Conservation (phyloP, 1,284 basidiomycete species). For the Ustilago cynodontis region DNA sequence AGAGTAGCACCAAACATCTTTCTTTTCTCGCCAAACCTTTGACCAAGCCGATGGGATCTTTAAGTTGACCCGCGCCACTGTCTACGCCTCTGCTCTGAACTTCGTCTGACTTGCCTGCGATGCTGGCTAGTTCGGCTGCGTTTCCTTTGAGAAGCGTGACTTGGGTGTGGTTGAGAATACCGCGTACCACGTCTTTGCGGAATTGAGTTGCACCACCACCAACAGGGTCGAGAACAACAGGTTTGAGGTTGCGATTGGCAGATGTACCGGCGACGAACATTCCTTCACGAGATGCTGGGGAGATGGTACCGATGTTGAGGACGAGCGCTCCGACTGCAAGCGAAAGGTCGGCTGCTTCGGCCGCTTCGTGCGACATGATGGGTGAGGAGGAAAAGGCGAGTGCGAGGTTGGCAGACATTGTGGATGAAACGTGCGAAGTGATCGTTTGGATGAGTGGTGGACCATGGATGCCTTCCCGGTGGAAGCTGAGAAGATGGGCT, state of each 20-base stretch:
- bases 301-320: conserved; percentile 91
- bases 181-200: conserved; percentile 76
- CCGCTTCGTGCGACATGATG: conserved; percentile 79
- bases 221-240: conserved; percentile 92
- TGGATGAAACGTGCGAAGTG: conserved; percentile 89
- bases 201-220: conserved; percentile 87
- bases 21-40: conserved; percentile 80
- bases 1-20: conserved; percentile 84
- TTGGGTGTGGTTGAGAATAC: conserved; percentile 86
- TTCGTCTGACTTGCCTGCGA: conserved; percentile 77
- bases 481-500: conserved; percentile 36
- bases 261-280: conserved; percentile 83
- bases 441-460: conserved; percentile 75
- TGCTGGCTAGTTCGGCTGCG: conserved; percentile 85
- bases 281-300: conserved; percentile 75
- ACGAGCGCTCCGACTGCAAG: conserved; percentile 79
- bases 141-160: conserved; percentile 95
- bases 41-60: conserved; percentile 81
- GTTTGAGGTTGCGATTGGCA: conserved; percentile 70
- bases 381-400: conserved; percentile 89
- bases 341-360: conserved; percentile 85
- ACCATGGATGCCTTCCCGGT: conserved; percentile 37
- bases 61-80: conserved; percentile 81
- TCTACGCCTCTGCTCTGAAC: conserved; percentile 89
- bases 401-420: conserved; percentile 90